A percentile compares a stretch with the other conserved stretches of the same genome.
Conservation (phyloP, 2,329 filamentous ascomycete genomes). For the Exserohilum turcica region DNA sequence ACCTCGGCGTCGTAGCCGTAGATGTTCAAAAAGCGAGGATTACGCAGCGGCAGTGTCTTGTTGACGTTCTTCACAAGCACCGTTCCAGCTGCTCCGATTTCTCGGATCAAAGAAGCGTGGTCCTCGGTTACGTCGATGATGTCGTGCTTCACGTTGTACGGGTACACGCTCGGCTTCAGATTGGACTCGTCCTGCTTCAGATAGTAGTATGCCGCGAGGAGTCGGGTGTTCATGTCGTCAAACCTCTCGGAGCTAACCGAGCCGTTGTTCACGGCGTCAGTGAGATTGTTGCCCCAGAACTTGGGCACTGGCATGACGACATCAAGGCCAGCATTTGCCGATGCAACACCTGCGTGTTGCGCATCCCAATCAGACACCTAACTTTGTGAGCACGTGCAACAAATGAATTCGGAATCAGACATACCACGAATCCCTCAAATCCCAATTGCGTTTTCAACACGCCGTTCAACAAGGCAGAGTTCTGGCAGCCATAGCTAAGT, state of each 20-base stretch:
- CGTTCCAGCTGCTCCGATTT: slow-evolving; percentile 49
- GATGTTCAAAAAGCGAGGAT: slow-evolving; percentile 47
- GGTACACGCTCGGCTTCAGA: slow-evolving; percentile 30
- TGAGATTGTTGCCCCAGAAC: slow-evolving; percentile 40
- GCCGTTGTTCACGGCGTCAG: slow-evolving; percentile 37
- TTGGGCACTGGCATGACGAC: slow-evolving; percentile 51
- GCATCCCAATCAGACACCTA: slow-evolving; percentile 50
- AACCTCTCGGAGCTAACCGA: slow-evolving; percentile 30
- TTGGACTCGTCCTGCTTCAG: slow-evolving; percentile 50
- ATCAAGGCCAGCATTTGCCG: slow-evolving; percentile 55
- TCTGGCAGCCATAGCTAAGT: slow-evolving; percentile 37
- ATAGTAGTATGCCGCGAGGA: slow-evolving; percentile 35
- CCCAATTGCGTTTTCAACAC: slow-evolving; percentile 58
- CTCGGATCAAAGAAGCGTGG: slow-evolving; percentile 47
- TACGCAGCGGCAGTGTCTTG: slow-evolving; percentile 58
- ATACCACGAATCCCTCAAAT: slow-evolving; percentile 52
- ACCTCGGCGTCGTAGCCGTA: slow-evolving; percentile 50
- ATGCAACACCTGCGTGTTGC: slow-evolving; percentile 52
- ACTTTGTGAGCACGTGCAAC: neutral
- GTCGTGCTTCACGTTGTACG: slow-evolving; percentile 31
- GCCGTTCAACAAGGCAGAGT: slow-evolving; percentile 54
- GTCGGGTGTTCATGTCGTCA: slow-evolving; percentile 39
- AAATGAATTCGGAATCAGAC: slow-evolving; percentile 1
- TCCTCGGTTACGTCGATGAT: slow-evolving; percentile 57
- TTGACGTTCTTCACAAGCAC: slow-evolving; percentile 59